A percentile compares a stretch with the other conserved stretches of the same genome.
Conservation (phyloP, 208 protist genomes). For the Lotmaria passim region DNA sequence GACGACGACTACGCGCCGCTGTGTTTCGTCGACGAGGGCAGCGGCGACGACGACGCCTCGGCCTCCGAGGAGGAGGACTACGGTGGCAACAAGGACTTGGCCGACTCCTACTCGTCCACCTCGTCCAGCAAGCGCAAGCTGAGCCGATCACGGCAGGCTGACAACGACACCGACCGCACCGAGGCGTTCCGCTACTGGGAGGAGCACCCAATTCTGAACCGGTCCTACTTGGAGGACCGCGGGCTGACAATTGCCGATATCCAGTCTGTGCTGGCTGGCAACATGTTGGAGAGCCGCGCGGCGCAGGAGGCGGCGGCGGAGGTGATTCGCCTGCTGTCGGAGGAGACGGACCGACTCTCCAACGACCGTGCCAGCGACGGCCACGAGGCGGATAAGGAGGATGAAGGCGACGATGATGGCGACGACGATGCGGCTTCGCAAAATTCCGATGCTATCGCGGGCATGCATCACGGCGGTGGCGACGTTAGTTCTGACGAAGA, state of each 20-base stretch:
- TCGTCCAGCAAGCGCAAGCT: conserved; percentile 8
- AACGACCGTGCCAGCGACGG: conserved; percentile 52
- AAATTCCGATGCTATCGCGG: background rate
- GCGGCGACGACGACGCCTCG: conserved; percentile 35
- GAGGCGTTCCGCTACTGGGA: conserved; percentile 65
- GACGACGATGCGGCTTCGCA: conserved; percentile 6
- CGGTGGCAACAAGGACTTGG: conserved; percentile 36
- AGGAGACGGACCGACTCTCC: conserved; percentile 59
- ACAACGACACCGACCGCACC: conserved; percentile 33
- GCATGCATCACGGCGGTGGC: conserved; percentile 7
- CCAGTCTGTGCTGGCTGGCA: conserved; percentile 66
- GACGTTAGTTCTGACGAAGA: conserved; percentile 11
- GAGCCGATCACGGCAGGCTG: conserved; percentile 28
- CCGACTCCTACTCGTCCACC: conserved; percentile 29
- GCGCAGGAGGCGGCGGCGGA: conserved; percentile 78
- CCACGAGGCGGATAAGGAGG: conserved; percentile 50
- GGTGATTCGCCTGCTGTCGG: conserved; percentile 74
- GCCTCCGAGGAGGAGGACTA: conserved; percentile 41
- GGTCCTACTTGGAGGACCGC: conserved; percentile 54
- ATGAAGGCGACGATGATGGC: conserved; percentile 31
- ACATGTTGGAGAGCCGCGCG: conserved; percentile 45
- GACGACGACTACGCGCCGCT: conserved; percentile 87
- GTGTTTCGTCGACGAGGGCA: conserved; percentile 62
- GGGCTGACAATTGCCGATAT: conserved; percentile 80
- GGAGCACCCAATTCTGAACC: conserved; percentile 78